Percentiles rank a stretch among this genome's conserved stretches.
Evolutionary conservation across 2,329 filamentous ascomycete species (phyloP).

Genomic region (Aciculosporium take): DNA sequence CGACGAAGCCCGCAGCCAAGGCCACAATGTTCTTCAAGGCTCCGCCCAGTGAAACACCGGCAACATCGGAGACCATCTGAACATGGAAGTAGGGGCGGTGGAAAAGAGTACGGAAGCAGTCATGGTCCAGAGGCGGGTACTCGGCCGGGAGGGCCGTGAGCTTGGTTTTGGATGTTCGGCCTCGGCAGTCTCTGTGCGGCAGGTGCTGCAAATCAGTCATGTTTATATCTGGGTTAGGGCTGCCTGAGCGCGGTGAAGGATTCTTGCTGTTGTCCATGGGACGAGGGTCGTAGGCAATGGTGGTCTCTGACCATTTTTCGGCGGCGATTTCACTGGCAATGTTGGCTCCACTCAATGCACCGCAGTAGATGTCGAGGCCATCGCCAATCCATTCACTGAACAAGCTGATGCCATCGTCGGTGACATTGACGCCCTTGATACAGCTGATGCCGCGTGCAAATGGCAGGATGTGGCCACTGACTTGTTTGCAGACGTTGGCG

Average conservation of each 20-base stretch:
- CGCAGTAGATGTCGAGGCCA: slow-evolving; percentile 87
- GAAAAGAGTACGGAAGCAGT: slow-evolving; percentile 73
- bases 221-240: slow-evolving; percentile 34
- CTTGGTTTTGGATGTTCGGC: slow-evolving; percentile 51
- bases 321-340: slow-evolving; percentile 88
- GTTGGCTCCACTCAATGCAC: slow-evolving; percentile 89
- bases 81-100: slow-evolving; percentile 97
- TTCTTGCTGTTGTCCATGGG: slow-evolving; percentile 63
- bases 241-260: slow-evolving; percentile 36
- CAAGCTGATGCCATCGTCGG: slow-evolving; percentile 69
- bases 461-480: slow-evolving; percentile 79
- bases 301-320: slow-evolving; percentile 96
- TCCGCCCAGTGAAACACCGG: slow-evolving; percentile 84
- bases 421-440: slow-evolving; percentile 94
- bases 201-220: slow-evolving; percentile 42
- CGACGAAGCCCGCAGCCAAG: slow-evolving; percentile 84
- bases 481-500: slow-evolving; percentile 64
- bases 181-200: slow-evolving; percentile 55
- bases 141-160: slow-evolving; percentile 65
- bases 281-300: slow-evolving; percentile 89
- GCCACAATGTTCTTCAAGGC: slow-evolving; percentile 96
- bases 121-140: slow-evolving; percentile 77
- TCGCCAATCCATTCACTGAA: slow-evolving; percentile 93
- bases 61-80: slow-evolving; percentile 85
- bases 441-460: slow-evolving; percentile 90